phyloP scores from a whole-genome alignment of 2,329 filamentous ascomycete genomes.

The Aureobasidium pullulans region DNA sequence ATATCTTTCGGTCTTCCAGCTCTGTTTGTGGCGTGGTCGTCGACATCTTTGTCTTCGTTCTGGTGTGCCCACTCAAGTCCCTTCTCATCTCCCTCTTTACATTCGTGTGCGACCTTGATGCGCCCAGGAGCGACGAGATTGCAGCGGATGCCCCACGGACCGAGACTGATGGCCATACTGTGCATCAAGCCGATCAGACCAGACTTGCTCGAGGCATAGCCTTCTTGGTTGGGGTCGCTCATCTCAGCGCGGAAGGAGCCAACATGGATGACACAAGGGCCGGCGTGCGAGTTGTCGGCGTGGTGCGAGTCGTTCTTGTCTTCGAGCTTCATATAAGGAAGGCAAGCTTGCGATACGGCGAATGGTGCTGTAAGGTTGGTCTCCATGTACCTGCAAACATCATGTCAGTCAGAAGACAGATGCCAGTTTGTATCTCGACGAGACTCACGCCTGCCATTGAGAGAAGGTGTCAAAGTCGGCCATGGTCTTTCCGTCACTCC shows the following conservation, averaged over 20 bases:
- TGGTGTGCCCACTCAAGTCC: conserved; percentile 35
- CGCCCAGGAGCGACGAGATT: conserved; percentile 45
- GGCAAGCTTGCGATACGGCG: conserved; percentile 23
- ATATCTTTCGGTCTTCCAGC: conserved; percentile 43
- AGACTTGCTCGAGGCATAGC: conserved; percentile 43
- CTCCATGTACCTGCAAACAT: conserved; percentile 26
- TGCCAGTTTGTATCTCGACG: not conserved
- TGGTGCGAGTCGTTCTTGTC: conserved; percentile 15
- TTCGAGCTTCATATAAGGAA: conserved; percentile 24
- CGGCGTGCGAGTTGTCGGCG: conserved; percentile 18
- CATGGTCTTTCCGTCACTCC: conserved; percentile 26
- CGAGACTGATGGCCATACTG: conserved; percentile 41
- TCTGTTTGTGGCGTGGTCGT: conserved; percentile 42
- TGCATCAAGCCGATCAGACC: conserved; percentile 43
- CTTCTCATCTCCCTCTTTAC: conserved; percentile 33
- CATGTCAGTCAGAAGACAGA: not conserved
- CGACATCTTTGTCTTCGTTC: conserved; percentile 33
- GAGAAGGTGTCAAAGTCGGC: conserved; percentile 26
- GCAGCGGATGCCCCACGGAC: conserved; percentile 34
- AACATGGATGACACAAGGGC: conserved; percentile 38
- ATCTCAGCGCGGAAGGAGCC: conserved; percentile 43
- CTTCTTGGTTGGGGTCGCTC: conserved; percentile 42
- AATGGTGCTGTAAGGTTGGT: conserved; percentile 34
- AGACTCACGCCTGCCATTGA: conserved; percentile 28
- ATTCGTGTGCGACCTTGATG: conserved; percentile 41